phyloP scores from a whole-genome alignment of 768 basidiomycete genomes.

The Kwoniella dejecticola region DNA sequence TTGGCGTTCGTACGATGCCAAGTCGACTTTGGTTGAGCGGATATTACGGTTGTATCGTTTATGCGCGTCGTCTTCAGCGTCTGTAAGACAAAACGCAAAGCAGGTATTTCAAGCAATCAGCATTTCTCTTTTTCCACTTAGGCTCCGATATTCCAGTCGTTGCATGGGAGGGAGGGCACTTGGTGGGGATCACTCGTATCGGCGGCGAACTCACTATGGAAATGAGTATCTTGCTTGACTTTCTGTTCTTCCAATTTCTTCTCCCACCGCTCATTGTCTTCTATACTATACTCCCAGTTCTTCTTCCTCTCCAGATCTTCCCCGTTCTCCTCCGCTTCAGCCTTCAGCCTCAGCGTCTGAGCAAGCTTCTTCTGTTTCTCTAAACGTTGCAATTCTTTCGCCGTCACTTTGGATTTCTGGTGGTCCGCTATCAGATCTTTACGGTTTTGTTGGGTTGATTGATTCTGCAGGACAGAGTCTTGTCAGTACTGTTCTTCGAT shows the following conservation, averaged over 20 bases:
- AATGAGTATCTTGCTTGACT: constrained; percentile 68
- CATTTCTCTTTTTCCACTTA: too few species aligned
- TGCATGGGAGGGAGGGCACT: too few species aligned
- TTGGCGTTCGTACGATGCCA: constrained; percentile 81
- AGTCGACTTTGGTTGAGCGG: constrained; percentile 81
- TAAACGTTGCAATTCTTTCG: constrained; percentile 76
- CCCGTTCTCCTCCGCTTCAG: constrained; percentile 86
- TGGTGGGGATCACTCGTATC: too few species aligned
- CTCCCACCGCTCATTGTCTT: constrained; percentile 97
- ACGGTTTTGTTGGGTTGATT: constrained; percentile 79
- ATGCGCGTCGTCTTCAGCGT: constrained; percentile 85
- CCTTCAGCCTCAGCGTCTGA: constrained; percentile 78
- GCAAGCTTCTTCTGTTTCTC: constrained; percentile 90
- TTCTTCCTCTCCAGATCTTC: constrained; percentile 86
- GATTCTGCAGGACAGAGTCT: constrained; percentile 60
- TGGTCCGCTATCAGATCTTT: constrained; percentile 82
- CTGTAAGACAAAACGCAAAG: constrained; percentile 61
- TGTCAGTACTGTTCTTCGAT: not conserved
- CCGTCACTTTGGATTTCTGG: constrained; percentile 72
- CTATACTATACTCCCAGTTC: constrained; percentile 93
- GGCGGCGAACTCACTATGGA: constrained; percentile 88
- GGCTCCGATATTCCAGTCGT: too few species aligned
- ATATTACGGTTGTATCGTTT: constrained; percentile 90
- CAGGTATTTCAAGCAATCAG: too few species aligned
- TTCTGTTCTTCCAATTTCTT: constrained; percentile 67